These are phyloP conservation scores for Nakazawaea ambrosiae DNA, from an alignment of 805 yeast species.

Conservation along the genomic window DNA sequence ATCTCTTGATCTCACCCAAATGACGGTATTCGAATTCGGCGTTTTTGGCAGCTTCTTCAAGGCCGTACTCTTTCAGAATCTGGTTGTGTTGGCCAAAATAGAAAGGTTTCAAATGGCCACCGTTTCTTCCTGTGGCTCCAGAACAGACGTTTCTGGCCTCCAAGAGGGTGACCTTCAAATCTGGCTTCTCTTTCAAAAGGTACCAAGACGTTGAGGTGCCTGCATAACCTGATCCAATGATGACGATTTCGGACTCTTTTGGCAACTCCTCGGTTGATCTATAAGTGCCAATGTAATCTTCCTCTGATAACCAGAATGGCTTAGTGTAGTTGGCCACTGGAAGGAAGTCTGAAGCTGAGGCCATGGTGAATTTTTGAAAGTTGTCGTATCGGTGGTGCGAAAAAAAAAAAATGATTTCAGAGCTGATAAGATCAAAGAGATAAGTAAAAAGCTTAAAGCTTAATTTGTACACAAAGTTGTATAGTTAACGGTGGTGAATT, in stretches of 20 bases:
- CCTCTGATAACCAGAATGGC: conserved; percentile 19
- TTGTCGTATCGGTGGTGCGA: conserved; percentile 5
- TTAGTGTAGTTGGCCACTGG: conserved; percentile 16
- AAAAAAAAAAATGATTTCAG: too few relatives aligned
- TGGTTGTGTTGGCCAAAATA: conserved; percentile 12
- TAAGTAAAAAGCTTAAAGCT: too few relatives aligned
- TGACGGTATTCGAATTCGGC: conserved; percentile 28
- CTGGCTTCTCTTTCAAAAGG: conserved; percentile 21
- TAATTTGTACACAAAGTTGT: too few relatives aligned
- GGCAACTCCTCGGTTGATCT: conserved; percentile 26
- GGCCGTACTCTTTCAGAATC: conserved; percentile 12
- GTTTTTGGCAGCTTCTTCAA: conserved; percentile 23
- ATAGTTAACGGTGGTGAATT: too few relatives aligned
- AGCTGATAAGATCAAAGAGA: too few relatives aligned
- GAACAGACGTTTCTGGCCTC: conserved; percentile 35
- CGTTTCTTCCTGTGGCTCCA: conserved; percentile 39
- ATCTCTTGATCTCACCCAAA: conserved; percentile 21
- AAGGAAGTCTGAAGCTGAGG: conserved; percentile 1
- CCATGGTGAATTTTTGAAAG: neutral
- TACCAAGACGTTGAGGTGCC: conserved; percentile 34
- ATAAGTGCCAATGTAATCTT: conserved; percentile 15
- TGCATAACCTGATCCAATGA: conserved; percentile 40
- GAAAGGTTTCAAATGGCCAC: conserved; percentile 38
- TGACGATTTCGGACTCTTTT: conserved; percentile 27
- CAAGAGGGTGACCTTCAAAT: conserved; percentile 17